Base-by-base conservation (phyloP, 2,329 filamentous ascomycete species). In the Amphichorda felina region DNA sequence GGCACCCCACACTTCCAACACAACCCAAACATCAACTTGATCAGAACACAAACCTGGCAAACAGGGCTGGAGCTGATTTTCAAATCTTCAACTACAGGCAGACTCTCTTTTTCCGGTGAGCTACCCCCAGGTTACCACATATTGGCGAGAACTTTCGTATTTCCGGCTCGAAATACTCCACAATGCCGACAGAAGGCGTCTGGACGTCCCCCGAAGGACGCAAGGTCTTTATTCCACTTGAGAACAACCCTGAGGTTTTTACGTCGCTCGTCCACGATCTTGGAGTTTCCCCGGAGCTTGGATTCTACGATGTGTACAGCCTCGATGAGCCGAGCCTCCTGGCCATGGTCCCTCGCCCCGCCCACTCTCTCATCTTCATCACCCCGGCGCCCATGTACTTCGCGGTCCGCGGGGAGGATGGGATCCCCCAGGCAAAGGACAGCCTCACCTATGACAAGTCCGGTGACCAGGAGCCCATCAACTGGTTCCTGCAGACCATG, bases 401-500 rank as follows among this genome's bases (percentile, higher is more conserved):
- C 36, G 48, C 57, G 27, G 58, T 57, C 17, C 53, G 57, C 34
- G 42, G 42, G 18, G 43, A 47, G 30, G 50, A 53, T 16, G 43
- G 49, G 38, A 48, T 43, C 2, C 35, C 43, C 5, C 41, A 46
- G 18, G 38, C 40, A 5, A 40, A 43, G 10, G 35, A 50, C 13
- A 13, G 25, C 5, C 25, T 53, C 21, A 53, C 52, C 1, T 61
- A 63, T 42, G 39, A 50, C 24, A 49, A 50, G 16, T 42, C 44
- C 7, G 57, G 56, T 2, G 45, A 49, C 5, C 52, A 58, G 1
- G 81, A 88, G 46, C 72, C 81, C 6, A 75, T 88, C 1, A 62
- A 84, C 14, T 93, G 84, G 84, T 91, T 86, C 61, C 79, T 79
- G 50, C 85, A 93, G 56, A 91, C 82, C 0, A 91, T 93, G 47